Evolutionary conservation across 768 basidiomycete species (phyloP).

Genomic region (Hebeloma cylindrosporum): DNA sequence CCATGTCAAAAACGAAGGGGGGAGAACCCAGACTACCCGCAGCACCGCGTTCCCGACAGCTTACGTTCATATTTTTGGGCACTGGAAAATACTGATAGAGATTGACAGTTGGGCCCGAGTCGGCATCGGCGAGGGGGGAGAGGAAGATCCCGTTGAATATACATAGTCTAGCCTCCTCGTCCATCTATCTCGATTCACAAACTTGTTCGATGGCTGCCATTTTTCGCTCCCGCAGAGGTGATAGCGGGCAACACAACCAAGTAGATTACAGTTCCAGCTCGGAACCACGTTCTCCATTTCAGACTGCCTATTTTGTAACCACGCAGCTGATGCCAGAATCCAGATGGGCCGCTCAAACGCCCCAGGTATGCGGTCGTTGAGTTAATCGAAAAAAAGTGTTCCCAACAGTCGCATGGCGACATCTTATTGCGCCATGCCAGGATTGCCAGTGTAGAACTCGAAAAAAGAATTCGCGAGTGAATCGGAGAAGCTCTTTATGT

Average conservation of each 20-base stretch:
- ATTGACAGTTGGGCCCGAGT: constrained; percentile 4
- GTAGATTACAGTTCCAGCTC: neutral
- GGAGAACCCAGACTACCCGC: no score
- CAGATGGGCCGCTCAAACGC: constrained; percentile 11
- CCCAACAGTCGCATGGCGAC: constrained; percentile 13
- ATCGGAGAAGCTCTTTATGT: constrained; percentile 15
- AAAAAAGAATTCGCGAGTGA: constrained; percentile 18
- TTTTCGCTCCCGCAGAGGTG: constrained; percentile 11
- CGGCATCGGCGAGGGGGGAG: neutral
- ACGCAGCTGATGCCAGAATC: no score
- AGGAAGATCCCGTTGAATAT: neutral
- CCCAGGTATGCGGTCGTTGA: neutral
- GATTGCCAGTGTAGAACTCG: neutral
- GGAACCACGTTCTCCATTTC: constrained; percentile 6
- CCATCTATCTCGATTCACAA: constrained; percentile 1
- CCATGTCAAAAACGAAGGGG: no score
- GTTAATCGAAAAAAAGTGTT: constrained; percentile 2
- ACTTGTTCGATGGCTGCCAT: neutral
- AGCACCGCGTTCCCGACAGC: constrained; percentile 5
- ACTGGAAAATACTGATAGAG: no score
- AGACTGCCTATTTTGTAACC: constrained; percentile 7
- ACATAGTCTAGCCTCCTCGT: neutral
- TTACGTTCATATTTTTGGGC: constrained; percentile 15
- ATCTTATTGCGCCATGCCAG: neutral
- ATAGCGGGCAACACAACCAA: constrained; percentile 3